Evolutionary conservation across 2,329 filamentous ascomycete species (phyloP).

Genomic region (Pleurostoma richardsiae): DNA sequence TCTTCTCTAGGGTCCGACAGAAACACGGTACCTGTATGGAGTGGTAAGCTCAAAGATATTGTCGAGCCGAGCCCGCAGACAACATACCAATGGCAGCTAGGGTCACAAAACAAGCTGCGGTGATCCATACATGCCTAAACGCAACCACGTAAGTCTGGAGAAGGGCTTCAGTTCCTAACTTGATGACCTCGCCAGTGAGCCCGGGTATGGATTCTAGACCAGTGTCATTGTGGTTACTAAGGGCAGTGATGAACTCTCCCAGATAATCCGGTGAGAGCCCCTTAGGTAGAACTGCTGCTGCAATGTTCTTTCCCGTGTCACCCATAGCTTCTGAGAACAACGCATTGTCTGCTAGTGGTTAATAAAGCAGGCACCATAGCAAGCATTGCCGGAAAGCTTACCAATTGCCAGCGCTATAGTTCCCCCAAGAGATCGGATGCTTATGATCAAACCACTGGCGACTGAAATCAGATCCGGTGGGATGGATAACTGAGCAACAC

Average conservation of each 20-base stretch:
- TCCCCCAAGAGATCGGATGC: constrained; percentile 35
- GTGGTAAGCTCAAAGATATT: neutral
- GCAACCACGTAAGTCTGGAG: constrained; percentile 19
- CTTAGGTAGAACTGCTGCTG: constrained; percentile 19
- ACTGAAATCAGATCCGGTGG: constrained; percentile 27
- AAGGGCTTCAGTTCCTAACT: constrained; percentile 15
- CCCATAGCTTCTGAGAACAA: constrained; percentile 19
- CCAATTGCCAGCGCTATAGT: constrained; percentile 42
- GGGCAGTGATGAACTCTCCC: constrained; percentile 17
- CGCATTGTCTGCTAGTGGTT: constrained; percentile 13
- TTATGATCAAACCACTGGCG: constrained; percentile 25
- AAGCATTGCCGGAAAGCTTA: constrained; percentile 1
- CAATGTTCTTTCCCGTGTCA: constrained; percentile 22
- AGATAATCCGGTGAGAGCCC: constrained; percentile 18
- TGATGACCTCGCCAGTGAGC: constrained; percentile 20
- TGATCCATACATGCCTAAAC: constrained; percentile 26
- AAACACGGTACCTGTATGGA: constrained; percentile 14
- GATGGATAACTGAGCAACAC: constrained; percentile 29
- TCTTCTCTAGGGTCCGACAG: constrained; percentile 26
- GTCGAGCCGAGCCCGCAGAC: neutral
- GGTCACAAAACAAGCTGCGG: constrained; percentile 10
- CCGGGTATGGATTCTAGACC: constrained; percentile 19
- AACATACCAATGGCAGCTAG: constrained; percentile 20
- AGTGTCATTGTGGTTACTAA: constrained; percentile 18
- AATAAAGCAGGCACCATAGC: neutral